These are phyloP conservation scores for Lepidium aucheri DNA, from an alignment of 345 rosid species.

Conservation along the genomic window DNA sequence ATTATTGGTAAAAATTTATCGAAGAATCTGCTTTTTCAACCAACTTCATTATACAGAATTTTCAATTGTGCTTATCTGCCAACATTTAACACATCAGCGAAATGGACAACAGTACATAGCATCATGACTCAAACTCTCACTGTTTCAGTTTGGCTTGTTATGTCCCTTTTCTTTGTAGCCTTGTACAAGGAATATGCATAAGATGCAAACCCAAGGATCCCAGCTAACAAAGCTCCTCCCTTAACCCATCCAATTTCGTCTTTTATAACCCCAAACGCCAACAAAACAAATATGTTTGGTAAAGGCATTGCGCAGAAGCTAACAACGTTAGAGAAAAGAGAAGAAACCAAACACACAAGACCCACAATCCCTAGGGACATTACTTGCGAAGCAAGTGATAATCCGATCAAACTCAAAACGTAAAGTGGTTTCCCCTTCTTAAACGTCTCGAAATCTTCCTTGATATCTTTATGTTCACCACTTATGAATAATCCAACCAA, in stretches of 20 bases:
- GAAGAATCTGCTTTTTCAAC: neutral
- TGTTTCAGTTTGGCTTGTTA: neutral
- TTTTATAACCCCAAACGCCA: conserved; percentile 25
- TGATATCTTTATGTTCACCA: conserved; percentile 2
- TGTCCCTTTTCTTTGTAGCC: conserved; percentile 1
- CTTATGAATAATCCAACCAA: conserved; percentile 20
- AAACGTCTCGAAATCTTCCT: conserved; percentile 14
- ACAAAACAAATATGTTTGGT: conserved; percentile 13
- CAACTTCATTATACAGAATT: neutral
- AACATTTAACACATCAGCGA: neutral
- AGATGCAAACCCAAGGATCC: conserved; percentile 15
- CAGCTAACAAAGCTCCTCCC: conserved; percentile 26
- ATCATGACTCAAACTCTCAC: neutral
- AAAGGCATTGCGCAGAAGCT: conserved; percentile 20
- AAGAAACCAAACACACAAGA: conserved; percentile 28
- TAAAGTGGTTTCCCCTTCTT: conserved; percentile 15
- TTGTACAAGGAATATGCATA: conserved; percentile 12
- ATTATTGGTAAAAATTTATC: conserved; percentile 37
- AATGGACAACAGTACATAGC: neutral
- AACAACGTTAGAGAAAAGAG: conserved; percentile 34
- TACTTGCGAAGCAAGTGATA: conserved; percentile 29
- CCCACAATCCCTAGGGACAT: conserved; percentile 32
- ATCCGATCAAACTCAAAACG: conserved; percentile 13
- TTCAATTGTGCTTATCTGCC: neutral
- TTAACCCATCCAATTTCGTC: conserved; percentile 20